These are phyloP conservation scores for Vitis vinifera DNA, from an alignment of 164 flowering plant species.

Conservation along the genomic window ASM3070453v1 NC_081811.1:2108001-2108500, in stretches of 20 bases:
- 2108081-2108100: constrained; percentile 61
- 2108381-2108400: constrained; percentile 66
- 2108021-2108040: constrained; percentile 71
- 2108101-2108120: constrained; percentile 75
- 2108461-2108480: neutral
- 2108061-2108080: constrained; percentile 64
- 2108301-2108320: constrained; percentile 71
- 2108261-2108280: neutral
- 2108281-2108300: constrained; percentile 18
- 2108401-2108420: neutral
- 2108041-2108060: constrained; percentile 93
- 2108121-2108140: constrained; percentile 86
- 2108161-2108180: neutral
- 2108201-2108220: no score
- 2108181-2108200: neutral
- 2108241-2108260: neutral
- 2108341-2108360: constrained; percentile 93
- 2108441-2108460: neutral
- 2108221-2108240: neutral
- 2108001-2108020: constrained; percentile 23
- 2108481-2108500: neutral
- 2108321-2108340: constrained; percentile 90
- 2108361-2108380: constrained; percentile 88
- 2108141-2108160: constrained; percentile 14
- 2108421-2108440: neutral